Base-by-base conservation (phyloP, 2,329 filamentous ascomycete genomes). In the Diaporthe aspalathi region DNA sequence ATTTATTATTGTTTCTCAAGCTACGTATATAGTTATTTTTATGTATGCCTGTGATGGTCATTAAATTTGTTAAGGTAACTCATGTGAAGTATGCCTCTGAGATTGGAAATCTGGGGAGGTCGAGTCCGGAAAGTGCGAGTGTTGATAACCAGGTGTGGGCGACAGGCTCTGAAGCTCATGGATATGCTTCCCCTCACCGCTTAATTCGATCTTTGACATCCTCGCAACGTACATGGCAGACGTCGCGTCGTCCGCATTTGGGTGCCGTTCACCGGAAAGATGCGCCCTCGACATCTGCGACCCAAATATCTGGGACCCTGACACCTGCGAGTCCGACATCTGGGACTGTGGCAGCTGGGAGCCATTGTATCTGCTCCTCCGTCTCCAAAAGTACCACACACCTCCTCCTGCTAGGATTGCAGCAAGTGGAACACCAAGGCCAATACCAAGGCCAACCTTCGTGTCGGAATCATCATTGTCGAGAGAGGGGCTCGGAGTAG, bases 121-220 rank as follows among this genome's bases (percentile, higher is more conserved):
- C 6, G 56, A 60, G 22, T 45, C 20, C 11, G 56, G 8, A 3
- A n/a, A n/a, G 22, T 43, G 38, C 7, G 22, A 9, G 16, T 14
- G 56, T 29, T 60, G 56, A 29, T 62, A 62, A 11, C 56, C 24
- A 5, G 56, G 56, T 5, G 56, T 16, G 4, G 27, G 7, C 24
- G 56, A 20, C 40, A 62, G 17, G 27, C 40, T 62, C 24, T 62
- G 56, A 6, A 62, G 56, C 56, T 47, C 56, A 17, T 62, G 56
- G 5, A 62, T 8, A 7, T 9, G 5, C 20, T 32, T 47, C 1
- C 17, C 24, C 22, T 62, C 56, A 5, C 40, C 40, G 16, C 56
- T 62, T 9, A 62, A 20, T 45, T 62, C 56, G 16, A n/a, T 32
- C 17, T 62, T 47, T 9, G 40, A n/a, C 4, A 9, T 3, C 24